These are phyloP conservation scores for Aspergillus neoniger DNA, from an alignment of 2,329 filamentous ascomycete species.

Conservation along the genomic window DNA sequence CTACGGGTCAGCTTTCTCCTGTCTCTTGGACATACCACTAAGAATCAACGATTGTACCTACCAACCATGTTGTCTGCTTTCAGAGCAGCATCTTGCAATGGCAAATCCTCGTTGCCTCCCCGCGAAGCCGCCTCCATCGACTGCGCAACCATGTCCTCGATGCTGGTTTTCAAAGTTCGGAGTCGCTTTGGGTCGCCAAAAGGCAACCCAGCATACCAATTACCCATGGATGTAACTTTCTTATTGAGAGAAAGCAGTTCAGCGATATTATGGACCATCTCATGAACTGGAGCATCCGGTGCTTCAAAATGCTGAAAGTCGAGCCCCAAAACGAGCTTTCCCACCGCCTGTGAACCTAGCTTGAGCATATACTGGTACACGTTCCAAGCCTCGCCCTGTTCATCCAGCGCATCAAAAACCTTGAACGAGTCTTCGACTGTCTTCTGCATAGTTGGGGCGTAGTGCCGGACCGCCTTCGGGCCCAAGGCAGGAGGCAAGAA, in stretches of 20 bases:
- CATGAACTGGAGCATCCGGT: slow-evolving; percentile 51
- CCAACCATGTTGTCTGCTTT: slow-evolving; percentile 39
- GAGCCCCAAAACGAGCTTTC: slow-evolving; percentile 47
- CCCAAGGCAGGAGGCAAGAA: slow-evolving; percentile 62
- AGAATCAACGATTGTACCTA: background rate
- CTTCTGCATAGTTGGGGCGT: slow-evolving; percentile 61
- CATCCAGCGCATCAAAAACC: slow-evolving; percentile 53
- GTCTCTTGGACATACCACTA: too few relatives aligned
- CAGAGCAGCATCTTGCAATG: slow-evolving; percentile 50
- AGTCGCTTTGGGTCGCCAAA: slow-evolving; percentile 59
- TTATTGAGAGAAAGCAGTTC: slow-evolving; percentile 60
- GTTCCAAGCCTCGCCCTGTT: slow-evolving; percentile 49
- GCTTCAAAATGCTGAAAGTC: slow-evolving; percentile 49
- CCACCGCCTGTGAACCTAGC: slow-evolving; percentile 47
- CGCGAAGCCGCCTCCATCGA: slow-evolving; percentile 24
- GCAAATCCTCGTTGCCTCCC: slow-evolving; percentile 32
- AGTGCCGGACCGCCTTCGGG: slow-evolving; percentile 63
- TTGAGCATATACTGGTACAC: slow-evolving; percentile 55
- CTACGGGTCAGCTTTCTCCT: too few relatives aligned
- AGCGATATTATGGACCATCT: slow-evolving; percentile 55
- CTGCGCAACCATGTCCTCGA: slow-evolving; percentile 26
- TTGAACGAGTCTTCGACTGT: slow-evolving; percentile 55
- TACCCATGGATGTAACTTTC: slow-evolving; percentile 56
- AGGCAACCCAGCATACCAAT: slow-evolving; percentile 59
- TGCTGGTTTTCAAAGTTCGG: slow-evolving; percentile 13